Evolutionary conservation across 331 rosid species (phyloP), one percentile per base, ranked within the genome.

Genomic region (Saraca asoca): DNA sequence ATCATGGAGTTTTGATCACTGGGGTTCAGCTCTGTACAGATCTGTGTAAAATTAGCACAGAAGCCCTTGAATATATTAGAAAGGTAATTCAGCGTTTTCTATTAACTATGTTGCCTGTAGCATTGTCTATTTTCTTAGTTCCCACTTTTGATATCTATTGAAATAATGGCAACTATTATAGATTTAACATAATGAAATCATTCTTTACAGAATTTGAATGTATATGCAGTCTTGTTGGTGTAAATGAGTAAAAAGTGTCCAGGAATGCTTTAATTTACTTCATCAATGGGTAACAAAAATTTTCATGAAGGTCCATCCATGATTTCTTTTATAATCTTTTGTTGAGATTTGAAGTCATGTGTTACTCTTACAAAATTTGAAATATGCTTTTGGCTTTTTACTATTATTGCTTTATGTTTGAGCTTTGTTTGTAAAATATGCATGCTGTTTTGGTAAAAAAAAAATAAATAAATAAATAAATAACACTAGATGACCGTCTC

Each of bases 1-100:
- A 94, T 76, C 99, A 94, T 58, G 99, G 99, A 16, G 99, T 90
- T 75, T 75, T 94, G 80, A 91, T 94, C 66, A 88, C 99, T 54
- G 99, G 95, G 65, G 87, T 94, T 83, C 96, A 88, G 78, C 96
- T 90, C 76, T 90, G 99, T 94, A 88, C 96, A 70, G 99, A 90
- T 72, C 89, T 94, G 73, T 94, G 99, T 75, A 85, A 88, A 82
- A 83, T 78, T 79, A 82, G 81, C 72, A 20, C 79, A 7, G 99
- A 88, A 75, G 96, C 97, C 63, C 99, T 90, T 75, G 97, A 88
- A 73, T 80, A 83, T 83, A 86, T 86, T 69, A 84, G 99, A 66
- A 85, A 86, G 96, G 99, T 94, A 81, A 79, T 60, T 66, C 68
- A 71, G 63, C 75, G 49, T 12, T 55, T 50, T 50, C 62, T 68